Base-by-base conservation (phyloP, 441 rosid genomes). In the Pelargonium cotyledonis region DNA sequence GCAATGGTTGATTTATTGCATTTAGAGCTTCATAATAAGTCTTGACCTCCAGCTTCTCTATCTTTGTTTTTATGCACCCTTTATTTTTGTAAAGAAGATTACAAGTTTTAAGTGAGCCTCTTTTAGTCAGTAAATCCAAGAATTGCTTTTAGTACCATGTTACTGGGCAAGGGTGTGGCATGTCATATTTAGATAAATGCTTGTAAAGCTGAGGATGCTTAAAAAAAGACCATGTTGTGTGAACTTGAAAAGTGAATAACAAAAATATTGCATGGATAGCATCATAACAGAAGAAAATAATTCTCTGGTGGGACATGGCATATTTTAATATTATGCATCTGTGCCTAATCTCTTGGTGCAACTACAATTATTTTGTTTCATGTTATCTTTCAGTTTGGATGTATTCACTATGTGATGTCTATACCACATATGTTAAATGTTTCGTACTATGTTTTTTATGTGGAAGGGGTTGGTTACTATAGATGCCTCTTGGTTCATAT, bases 401-500 rank as follows among this genome's bases (percentile, higher is more conserved):
- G 61, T 16, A 16, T 19, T 55, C 61, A 55, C 8, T 55, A 55
- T 55, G 19, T 15, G 61, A 16, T 55, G 61, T 55, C 60, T 53
- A 15, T 53, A 15, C 16, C 61, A 55, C 18, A 21, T n/a, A 9
- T 16, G 5, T 61, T 35, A 61, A 7, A 61, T 4, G 23, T 41
- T 40, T 40, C 2, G 10, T 0, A 40, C 44, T 40, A 40, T n/a
- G 1, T 40, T 40, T 7, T 40, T 40, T 1, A 40, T 40, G 44
- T 8, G 44, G 44, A 40, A 41, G 10, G 46, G 8, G 7, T 8
- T 23, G 15, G 31, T 26, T 61, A 61, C 64, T 61, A 10, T n/a
- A 61, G 1, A 61, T 23, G 29, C 40, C 38, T 61, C 64, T 61
- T 23, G 64, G 64, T 61, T 61, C 41, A 16, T 66, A 18, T 65